Evolutionary conservation across 2,329 filamentous ascomycete species (phyloP).

Genomic region (Ophiostoma ips): DNA sequence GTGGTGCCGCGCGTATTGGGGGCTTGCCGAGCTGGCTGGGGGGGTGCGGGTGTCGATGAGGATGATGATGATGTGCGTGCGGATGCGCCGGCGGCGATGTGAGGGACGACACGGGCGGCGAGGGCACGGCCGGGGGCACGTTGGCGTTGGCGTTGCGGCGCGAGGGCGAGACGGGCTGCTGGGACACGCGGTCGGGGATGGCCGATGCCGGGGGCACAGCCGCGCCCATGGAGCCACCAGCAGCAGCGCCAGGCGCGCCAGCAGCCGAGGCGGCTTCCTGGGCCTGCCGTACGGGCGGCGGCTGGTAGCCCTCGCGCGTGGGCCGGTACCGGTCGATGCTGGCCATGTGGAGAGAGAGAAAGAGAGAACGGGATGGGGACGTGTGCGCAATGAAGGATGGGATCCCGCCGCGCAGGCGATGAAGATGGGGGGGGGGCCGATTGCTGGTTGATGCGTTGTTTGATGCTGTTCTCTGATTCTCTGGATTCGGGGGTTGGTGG

Average conservation of each 20-base stretch:
- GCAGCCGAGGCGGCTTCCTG: no score
- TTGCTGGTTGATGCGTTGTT: not conserved
- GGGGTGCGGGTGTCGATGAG: not conserved
- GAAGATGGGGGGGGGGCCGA: not conserved
- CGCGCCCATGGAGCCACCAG: not conserved
- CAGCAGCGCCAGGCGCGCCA: not conserved
- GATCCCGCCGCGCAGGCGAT: not conserved
- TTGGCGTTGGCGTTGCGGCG: slow-evolving; percentile 44
- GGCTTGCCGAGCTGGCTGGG: slow-evolving; percentile 25
- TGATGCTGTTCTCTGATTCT: not conserved
- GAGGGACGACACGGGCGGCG: slow-evolving; percentile 42
- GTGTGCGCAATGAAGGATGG: not conserved
- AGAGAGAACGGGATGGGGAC: not conserved
- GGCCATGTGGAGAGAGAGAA: slow-evolving; percentile 34
- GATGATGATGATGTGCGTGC: not conserved
- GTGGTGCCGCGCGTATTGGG: slow-evolving; percentile 20
- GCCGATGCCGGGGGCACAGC: slow-evolving; percentile 8
- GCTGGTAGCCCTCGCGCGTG: slow-evolving; percentile 42
- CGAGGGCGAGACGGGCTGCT: not conserved
- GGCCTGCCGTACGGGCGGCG: slow-evolving; percentile 29
- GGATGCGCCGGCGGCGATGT: slow-evolving; percentile 36
- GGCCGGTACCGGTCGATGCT: slow-evolving; percentile 47
- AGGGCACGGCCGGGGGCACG: slow-evolving; percentile 47
- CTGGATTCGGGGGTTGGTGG: not conserved
- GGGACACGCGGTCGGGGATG: slow-evolving; percentile 19